Percentiles rank a stretch among this genome's conserved stretches.
Evolutionary conservation across 1,284 basidiomycete genomes (phyloP).

Genomic region (Naganishia cerealis): DNA sequence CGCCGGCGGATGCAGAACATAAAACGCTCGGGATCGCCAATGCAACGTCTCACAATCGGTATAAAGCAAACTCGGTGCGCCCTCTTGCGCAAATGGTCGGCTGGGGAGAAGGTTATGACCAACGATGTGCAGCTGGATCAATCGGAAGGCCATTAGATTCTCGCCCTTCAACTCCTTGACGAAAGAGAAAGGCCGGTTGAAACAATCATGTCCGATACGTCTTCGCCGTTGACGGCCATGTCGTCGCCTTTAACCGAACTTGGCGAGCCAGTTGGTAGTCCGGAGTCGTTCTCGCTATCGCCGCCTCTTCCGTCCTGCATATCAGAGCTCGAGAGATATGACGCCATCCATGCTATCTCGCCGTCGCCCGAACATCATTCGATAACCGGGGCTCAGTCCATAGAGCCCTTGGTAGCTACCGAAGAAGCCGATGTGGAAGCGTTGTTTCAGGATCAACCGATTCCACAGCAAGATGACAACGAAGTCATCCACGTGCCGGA

Average conservation of each 20-base stretch:
- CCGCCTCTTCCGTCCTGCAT: neutral
- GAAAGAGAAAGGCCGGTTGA: slow-evolving; percentile 19
- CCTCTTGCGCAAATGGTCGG: neutral
- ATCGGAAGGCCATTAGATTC: neutral
- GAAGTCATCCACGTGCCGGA: neutral
- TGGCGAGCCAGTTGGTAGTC: slow-evolving; percentile 20
- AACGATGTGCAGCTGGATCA: slow-evolving; percentile 20
- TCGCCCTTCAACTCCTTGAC: neutral
- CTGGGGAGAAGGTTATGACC: neutral
- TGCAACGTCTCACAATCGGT: neutral
- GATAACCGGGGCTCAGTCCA: neutral
- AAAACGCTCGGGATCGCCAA: slow-evolving; percentile 12
- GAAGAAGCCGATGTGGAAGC: slow-evolving; percentile 1
- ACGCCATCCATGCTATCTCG: neutral
- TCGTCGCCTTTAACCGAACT: slow-evolving; percentile 25
- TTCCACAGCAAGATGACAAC: neutral
- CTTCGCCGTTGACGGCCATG: slow-evolving; percentile 25
- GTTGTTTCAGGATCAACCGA: neutral
- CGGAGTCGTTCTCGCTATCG: slow-evolving; percentile 9
- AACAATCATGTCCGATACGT: slow-evolving; percentile 24
- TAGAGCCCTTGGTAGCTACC: neutral
- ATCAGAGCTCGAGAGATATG: neutral
- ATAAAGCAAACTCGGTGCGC: neutral
- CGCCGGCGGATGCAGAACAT: slow-evolving; percentile 23
- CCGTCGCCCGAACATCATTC: neutral